Base-by-base conservation (phyloP, 805 yeast genomes). In the Teunomyces barrocoloradensis region DNA sequence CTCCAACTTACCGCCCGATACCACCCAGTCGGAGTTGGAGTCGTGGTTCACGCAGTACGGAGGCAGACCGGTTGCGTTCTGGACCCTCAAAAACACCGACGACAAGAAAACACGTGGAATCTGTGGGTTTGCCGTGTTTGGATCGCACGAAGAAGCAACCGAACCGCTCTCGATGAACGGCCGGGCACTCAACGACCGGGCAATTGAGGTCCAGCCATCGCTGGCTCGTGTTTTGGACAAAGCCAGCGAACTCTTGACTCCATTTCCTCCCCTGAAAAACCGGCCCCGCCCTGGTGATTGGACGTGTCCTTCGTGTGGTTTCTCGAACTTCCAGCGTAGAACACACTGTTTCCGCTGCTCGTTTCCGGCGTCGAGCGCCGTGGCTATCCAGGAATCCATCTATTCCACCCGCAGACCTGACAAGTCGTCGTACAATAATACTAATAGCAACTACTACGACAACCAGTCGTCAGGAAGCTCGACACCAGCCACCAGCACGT, bases 231-330 rank as follows among this genome's bases (percentile, higher is more conserved):
- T 91, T 2, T 72, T 91, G 42, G 96, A 89, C 54, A 78, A 82
- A 51, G 96, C 96, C 1, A 86, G 82, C 55, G 96, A 87, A 34
- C 78, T 91, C 37, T 71, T 91, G 50, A 78, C 88, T 0, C 89
- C 95, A 3, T 91, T 91, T 68, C 96, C 97, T 12, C 82, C 85
- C 27, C 86, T 89, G 55, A 80, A 80, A 51, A 90, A 91, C 66
- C 77, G 94, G 57, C 96, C 96, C 18, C 77, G 97, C 60, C 97
- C 97, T 0, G 97, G 97, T 17, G 97, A 91, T 64, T 91, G 97
- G 97, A 88, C 87, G n/a, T 91, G 97, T 66, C 96, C 96, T 21
- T 84, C 91, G 5, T 91, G 97, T 74, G 96, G 97, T 0, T 91
- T 91, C 60, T 87, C 96, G 20, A 91, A 91, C 66, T 91, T 91